These are phyloP conservation scores for Porogramme epimiltina DNA, from an alignment of 1,284 basidiomycete species.

Conservation along the genomic window DNA sequence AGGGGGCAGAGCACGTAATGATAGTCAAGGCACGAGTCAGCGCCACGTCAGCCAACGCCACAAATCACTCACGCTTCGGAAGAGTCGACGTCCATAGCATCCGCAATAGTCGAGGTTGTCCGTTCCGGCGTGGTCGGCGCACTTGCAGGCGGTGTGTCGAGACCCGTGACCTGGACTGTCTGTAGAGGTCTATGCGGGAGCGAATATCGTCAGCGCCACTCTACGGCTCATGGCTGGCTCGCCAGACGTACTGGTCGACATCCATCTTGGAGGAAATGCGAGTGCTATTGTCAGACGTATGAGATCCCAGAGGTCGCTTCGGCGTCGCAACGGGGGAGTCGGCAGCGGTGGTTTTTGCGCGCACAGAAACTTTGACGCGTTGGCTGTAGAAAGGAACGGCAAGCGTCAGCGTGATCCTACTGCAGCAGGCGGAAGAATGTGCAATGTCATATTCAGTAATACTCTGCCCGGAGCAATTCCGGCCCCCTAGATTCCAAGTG, in stretches of 20 bases:
- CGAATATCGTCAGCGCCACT: not conserved
- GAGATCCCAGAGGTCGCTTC: no score
- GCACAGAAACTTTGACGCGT: no score
- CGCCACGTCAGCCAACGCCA: not conserved
- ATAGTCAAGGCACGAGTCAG: not conserved
- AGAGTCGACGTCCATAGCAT: not conserved
- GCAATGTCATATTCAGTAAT: no score
- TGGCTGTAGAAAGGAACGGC: no score
- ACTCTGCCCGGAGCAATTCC: no score
- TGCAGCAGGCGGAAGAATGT: no score
- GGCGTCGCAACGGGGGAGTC: no score
- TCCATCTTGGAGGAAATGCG: not conserved
- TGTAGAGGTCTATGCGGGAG: not conserved
- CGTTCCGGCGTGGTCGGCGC: not conserved
- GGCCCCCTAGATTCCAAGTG: no score
- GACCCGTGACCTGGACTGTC: not conserved
- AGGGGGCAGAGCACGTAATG: no score
- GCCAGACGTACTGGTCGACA: slow-evolving; percentile 1
- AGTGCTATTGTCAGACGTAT: no score
- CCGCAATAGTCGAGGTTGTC: not conserved
- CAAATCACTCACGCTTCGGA: not conserved
- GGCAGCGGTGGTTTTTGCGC: no score
- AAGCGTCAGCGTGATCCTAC: no score
- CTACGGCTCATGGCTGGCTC: not conserved
- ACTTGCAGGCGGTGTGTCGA: not conserved